These are phyloP conservation scores for Alternaria sp. DNA, from an alignment of 2,329 filamentous ascomycete species.

Conservation along the genomic window DNA sequence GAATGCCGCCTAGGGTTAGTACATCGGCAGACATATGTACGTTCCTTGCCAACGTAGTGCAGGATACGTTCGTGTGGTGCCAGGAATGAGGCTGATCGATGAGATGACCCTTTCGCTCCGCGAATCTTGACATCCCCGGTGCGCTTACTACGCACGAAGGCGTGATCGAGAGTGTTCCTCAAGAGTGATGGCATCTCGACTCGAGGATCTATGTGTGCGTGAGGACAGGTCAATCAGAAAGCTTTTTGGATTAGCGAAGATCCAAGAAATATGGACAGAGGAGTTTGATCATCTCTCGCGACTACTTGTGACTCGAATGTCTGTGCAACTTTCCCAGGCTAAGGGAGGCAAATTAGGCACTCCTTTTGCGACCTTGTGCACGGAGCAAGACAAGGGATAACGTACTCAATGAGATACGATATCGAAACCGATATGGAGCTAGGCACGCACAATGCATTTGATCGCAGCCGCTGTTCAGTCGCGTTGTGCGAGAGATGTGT, in stretches of 20 bases:
- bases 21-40: conserved; percentile 15
- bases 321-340: neutral
- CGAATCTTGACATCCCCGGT: conserved; percentile 16
- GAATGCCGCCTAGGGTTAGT: conserved; percentile 3
- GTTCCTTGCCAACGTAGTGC: conserved; percentile 11
- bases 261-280: neutral
- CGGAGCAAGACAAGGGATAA: neutral
- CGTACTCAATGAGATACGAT: neutral
- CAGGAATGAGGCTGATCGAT: neutral
- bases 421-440: no score
- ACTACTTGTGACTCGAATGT: neutral
- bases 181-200: neutral
- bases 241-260: neutral
- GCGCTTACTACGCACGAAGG: conserved; percentile 16
- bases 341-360: neutral
- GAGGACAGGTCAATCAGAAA: neutral
- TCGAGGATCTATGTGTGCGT: neutral
- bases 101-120: conserved; percentile 2
- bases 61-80: neutral
- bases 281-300: neutral
- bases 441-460: neutral
- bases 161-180: neutral
- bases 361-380: neutral
- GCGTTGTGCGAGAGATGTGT: neutral
- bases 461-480: neutral